Percentiles rank a stretch among this genome's conserved stretches.
Evolutionary conservation across 352 stramenopile genomes (phyloP).

Genomic region (Phytophthora agathidicida): DNA sequence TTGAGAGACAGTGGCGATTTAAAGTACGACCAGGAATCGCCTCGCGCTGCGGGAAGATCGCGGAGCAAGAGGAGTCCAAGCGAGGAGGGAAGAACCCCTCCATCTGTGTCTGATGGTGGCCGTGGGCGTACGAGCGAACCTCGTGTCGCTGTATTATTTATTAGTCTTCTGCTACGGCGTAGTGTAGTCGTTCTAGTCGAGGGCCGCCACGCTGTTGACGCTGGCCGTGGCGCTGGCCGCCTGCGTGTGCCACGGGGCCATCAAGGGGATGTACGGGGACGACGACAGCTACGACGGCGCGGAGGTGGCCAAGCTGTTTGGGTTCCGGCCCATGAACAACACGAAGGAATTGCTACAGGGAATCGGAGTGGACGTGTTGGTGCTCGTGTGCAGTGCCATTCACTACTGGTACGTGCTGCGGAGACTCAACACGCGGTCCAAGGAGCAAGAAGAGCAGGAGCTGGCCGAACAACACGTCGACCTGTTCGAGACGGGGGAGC

Average conservation of each 20-base stretch:
- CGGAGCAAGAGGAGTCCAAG: too few species aligned
- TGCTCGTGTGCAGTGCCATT: slow-evolving; percentile 55
- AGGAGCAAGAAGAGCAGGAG: slow-evolving; percentile 38
- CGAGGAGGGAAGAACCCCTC: too few species aligned
- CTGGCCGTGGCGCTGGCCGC: slow-evolving; percentile 52
- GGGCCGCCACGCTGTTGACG: slow-evolving; percentile 44
- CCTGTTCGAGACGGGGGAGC: slow-evolving; percentile 62
- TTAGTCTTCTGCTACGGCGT: slow-evolving; percentile 69
- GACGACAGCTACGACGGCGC: slow-evolving; percentile 19
- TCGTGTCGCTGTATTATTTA: slow-evolving; percentile 75
- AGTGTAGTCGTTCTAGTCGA: slow-evolving; percentile 70
- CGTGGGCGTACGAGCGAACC: slow-evolving; percentile 53
- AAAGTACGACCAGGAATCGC: too few species aligned
- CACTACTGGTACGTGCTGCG: slow-evolving; percentile 74
- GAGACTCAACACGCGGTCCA: slow-evolving; percentile 27
- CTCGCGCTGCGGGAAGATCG: too few species aligned
- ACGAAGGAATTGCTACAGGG: slow-evolving; percentile 45
- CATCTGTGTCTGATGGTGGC: slow-evolving; percentile 60
- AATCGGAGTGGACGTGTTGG: slow-evolving; percentile 66
- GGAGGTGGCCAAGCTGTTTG: slow-evolving; percentile 43
- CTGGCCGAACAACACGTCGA: slow-evolving; percentile 48
- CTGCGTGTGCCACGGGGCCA: slow-evolving; percentile 50
- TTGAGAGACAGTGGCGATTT: too few species aligned
- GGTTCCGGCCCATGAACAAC: slow-evolving; percentile 46
- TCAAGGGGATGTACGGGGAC: slow-evolving; percentile 24